Evolutionary conservation across 352 stramenopile genomes (phyloP), one percentile per base, ranked within the genome.

Genomic region (Phytophthora hibernalis): DNA sequence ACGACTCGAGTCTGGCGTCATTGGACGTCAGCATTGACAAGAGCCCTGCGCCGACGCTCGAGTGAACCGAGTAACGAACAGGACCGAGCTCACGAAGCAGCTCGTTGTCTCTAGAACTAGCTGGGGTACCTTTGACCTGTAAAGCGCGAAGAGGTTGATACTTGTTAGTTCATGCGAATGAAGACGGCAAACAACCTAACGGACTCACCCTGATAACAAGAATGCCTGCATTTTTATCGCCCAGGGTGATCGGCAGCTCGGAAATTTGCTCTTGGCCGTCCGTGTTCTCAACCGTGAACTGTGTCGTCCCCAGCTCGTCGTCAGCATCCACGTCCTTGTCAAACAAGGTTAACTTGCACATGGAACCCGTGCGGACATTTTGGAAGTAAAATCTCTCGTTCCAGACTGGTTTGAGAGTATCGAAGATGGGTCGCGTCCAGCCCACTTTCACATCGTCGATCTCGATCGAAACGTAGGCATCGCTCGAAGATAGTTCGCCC

Each of bases 341-440:
- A 30, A 76, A 61, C 35, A 78, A 31, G 2, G 47, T 65, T 4
- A 78, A 38, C 31, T 73, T 78, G 58, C 61, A 78, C n/a, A 55
- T 30, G 21, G 70, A 51, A 58, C 68, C 54, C 9, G 56, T 44
- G 24, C 57, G 62, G 2, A 75, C 61, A 40, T 76, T 76, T 40
- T 64, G 66, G 48, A 78, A 78, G 30, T 48, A 67, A 28, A 78
- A 78, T 26, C 54, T 72, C 44, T 78, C 70, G 49, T 78, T 75
- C 70, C 70, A 78, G n/a, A 43, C 40, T 26, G 70, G 70, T 13
- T 76, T 52, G 30, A 72, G 56, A 10, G 66, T 70, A 38, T 69
- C 43, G 54, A 78, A 78, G 38, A 78, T 66, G 4, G 70, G 70
- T 3, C 61, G 65, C 45, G 70, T 76, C 66, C 60, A 78, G 4